Evolutionary conservation across 1,284 basidiomycete species (phyloP).

Genomic region (Boletellus deceptivus): DNA sequence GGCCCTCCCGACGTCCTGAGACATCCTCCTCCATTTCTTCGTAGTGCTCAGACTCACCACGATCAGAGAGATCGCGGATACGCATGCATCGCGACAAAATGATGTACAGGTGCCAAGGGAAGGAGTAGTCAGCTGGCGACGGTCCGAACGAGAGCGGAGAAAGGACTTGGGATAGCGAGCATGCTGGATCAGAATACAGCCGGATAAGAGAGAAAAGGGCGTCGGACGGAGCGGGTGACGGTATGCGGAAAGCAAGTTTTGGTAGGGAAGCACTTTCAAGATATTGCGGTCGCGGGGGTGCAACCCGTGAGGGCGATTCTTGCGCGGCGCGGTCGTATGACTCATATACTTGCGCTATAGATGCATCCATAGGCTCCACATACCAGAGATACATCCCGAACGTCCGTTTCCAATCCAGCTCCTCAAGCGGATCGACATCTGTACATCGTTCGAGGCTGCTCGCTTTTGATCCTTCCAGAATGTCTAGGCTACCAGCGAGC

Average conservation of each 20-base stretch:
- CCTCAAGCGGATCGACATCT: slow-evolving; percentile 73
- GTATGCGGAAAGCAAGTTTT: slow-evolving; percentile 35
- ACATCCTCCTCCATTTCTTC: slow-evolving; percentile 41
- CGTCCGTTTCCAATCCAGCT: slow-evolving; percentile 92
- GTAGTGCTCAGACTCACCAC: slow-evolving; percentile 49
- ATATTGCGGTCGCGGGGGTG: slow-evolving; percentile 74
- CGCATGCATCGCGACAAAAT: slow-evolving; percentile 82
- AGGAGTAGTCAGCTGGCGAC: slow-evolving; percentile 75
- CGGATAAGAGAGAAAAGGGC: slow-evolving; percentile 83
- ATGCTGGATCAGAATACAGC: slow-evolving; percentile 68
- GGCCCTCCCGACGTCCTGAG: slow-evolving; percentile 55
- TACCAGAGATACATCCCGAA: slow-evolving; percentile 95
- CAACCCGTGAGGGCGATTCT: slow-evolving; percentile 43
- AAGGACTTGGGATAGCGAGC: slow-evolving; percentile 59
- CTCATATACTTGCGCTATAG: slow-evolving; percentile 69
- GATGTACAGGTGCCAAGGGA: slow-evolving; percentile 94
- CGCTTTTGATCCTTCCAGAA: slow-evolving; percentile 60
- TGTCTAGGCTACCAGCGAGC: slow-evolving; percentile 76
- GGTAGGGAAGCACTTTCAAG: slow-evolving; percentile 39
- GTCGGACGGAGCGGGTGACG: slow-evolving; percentile 48
- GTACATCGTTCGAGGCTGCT: slow-evolving; percentile 55
- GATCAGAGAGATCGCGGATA: slow-evolving; percentile 83
- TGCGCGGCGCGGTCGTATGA: slow-evolving; percentile 61
- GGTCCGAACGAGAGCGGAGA: slow-evolving; percentile 75
- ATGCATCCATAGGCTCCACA: slow-evolving; percentile 68